Base-by-base conservation (phyloP, 257 asterid species). In the Solanum arcanum region DNA sequence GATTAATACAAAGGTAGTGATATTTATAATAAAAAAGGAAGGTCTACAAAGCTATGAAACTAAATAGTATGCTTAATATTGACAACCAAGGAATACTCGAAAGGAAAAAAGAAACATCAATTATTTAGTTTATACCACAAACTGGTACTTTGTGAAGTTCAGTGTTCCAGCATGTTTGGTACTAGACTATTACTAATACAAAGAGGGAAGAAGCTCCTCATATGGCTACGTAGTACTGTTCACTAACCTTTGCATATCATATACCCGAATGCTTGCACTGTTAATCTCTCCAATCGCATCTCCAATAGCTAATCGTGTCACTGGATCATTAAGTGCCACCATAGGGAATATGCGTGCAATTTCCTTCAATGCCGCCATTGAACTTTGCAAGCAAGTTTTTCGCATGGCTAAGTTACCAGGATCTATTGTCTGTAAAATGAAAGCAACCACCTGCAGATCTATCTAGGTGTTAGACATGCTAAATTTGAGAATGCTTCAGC, bases 361-460 rank as follows among this genome's bases (percentile, higher is more conserved):
- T 88, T 97, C 99, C 94, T 92, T 93, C 94, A 97, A 90, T 87
- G 96, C 92, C 12, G 85, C 86, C 97, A 92, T 93, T 87, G 98
- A 91, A 91, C 94, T 94, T 89, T 91, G 95, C 77, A 92, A 60
- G 92, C 99, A 97, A 90, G 89, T 92, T 89, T 88, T 95, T 70
- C 97, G 94, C 99, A 97, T 93, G 89, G 94, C 94, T 88, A 94
- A 90, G 92, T 97, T 97, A 86, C 98, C 93, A 59, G 95, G 98
- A 93, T 97, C 99, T 98, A 97, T 95, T 83, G 99, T 97, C 91
- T 93, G 99, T 89, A 97, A 89, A 89, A 97, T 89, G 92, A 94
- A 97, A 90, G 90, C 88, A 90, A 93, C 95, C 90, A 92, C 98
- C 99, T 97, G 99, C 96, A 97, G 72, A 94, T 92, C 98, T 94